Conservation (phyloP, 2,329 filamentous ascomycete genomes). For the Talaromyces sp. region DNA sequence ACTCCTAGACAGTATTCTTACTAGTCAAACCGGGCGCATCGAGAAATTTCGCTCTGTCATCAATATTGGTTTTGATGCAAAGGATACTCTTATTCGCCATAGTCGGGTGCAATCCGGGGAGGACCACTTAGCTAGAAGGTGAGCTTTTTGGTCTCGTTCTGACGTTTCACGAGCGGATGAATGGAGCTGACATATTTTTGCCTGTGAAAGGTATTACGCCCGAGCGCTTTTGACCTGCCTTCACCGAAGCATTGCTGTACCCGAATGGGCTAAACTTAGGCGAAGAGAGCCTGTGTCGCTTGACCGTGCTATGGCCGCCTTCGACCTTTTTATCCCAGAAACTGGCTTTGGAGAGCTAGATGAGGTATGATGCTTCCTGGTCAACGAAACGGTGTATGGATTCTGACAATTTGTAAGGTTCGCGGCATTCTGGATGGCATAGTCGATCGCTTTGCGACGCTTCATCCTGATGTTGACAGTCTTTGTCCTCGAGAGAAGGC, state of each 20-base stretch:
- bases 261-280: conserved; percentile 69
- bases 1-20: conserved; percentile 69
- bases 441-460: conserved; percentile 57
- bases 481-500: conserved; percentile 70
- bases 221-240: conserved; percentile 75
- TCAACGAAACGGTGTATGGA: too few relatives aligned
- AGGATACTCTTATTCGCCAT: conserved; percentile 76
- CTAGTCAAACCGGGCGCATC: conserved; percentile 70
- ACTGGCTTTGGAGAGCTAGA: conserved; percentile 73
- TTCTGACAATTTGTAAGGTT: conserved; percentile 53
- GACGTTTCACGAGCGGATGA: neutral
- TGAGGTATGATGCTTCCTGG: conserved; percentile 56
- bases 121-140: conserved; percentile 76
- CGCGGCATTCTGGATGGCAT: conserved; percentile 66
- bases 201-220: conserved; percentile 67
- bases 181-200: neutral
- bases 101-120: conserved; percentile 62
- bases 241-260: conserved; percentile 76
- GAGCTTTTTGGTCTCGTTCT: conserved; percentile 7
- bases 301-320: conserved; percentile 76
- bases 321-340: conserved; percentile 85
- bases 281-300: conserved; percentile 59
- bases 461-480: conserved; percentile 56
- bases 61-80: conserved; percentile 78
- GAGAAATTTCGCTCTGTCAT: conserved; percentile 72